Evolutionary conservation across 257 asterid genomes (phyloP).

Genomic region (Scutellaria minor): DNA sequence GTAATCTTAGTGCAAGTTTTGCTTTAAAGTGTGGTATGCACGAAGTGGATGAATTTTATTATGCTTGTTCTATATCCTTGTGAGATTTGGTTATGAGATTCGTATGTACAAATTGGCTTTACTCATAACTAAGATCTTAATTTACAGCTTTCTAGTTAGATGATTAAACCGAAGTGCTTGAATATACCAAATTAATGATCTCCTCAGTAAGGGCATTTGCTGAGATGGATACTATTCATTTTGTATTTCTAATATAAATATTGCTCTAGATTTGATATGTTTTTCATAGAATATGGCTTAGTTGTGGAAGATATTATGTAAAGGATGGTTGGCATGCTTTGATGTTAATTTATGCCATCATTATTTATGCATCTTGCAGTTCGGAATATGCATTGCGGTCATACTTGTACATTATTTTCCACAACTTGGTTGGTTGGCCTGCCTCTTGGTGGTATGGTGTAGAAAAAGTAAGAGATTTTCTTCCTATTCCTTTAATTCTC

Average conservation of each 20-base stretch:
- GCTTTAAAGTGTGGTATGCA: background rate
- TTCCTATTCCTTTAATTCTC: constrained; percentile 20
- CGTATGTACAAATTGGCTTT: constrained; percentile 16
- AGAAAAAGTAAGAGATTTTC: constrained; percentile 72
- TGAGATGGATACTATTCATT: background rate
- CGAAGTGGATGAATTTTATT: background rate
- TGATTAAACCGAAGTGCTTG: constrained; percentile 7
- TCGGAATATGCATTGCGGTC: constrained; percentile 91
- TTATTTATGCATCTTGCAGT: constrained; percentile 52
- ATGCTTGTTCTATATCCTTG: background rate
- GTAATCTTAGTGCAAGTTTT: constrained; percentile 5
- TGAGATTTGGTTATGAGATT: constrained; percentile 25
- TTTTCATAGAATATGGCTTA: constrained; percentile 12
- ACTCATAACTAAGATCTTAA: background rate
- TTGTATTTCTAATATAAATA: background rate
- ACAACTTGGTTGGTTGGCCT: constrained; percentile 81
- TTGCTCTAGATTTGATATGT: background rate
- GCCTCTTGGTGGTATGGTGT: constrained; percentile 94
- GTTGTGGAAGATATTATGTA: background rate
- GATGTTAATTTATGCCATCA: constrained; percentile 29
- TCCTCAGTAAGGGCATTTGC: background rate
- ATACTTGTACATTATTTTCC: constrained; percentile 79
- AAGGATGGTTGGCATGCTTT: background rate
- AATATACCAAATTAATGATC: background rate
- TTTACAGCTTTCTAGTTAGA: constrained; percentile 8